Evolutionary conservation across 371 early-diverging fungal genomes (phyloP).

Genomic region (Mucor racemosus): DNA sequence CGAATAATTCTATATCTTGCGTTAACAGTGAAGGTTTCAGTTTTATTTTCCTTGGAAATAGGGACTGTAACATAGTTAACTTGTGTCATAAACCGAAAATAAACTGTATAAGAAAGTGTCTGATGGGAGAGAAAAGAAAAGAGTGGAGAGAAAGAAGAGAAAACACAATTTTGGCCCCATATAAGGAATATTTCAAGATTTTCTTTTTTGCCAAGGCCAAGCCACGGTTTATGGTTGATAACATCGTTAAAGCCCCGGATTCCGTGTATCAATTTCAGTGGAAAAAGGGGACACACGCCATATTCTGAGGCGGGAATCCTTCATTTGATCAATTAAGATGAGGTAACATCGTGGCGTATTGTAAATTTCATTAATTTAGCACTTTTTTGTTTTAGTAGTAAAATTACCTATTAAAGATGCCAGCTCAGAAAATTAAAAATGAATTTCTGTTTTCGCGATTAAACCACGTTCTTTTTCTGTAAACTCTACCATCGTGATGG

Average conservation of each 20-base stretch:
- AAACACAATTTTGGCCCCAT: not conserved
- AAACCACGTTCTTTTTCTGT: not conserved
- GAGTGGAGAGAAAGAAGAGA: not conserved
- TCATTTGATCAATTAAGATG: not conserved
- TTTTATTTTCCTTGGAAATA: constrained; percentile 7
- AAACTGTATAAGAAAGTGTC: not conserved
- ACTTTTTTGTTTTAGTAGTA: not conserved
- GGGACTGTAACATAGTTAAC: constrained; percentile 11
- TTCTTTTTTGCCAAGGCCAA: constrained; percentile 11
- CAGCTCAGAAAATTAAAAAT: not conserved
- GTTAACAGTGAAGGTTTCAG: constrained; percentile 14
- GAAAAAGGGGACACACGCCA: not conserved
- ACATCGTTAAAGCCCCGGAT: not conserved
- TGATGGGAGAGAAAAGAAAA: not conserved
- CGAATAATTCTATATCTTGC: constrained; percentile 10
- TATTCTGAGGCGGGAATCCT: constrained; percentile 8
- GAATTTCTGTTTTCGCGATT: not conserved
- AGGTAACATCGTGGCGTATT: constrained; percentile 4
- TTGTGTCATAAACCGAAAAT: not conserved
- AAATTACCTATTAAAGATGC: no score
- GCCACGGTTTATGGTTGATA: not conserved
- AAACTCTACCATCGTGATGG: not conserved
- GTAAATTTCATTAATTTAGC: not conserved
- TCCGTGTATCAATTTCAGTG: not conserved
- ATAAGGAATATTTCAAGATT: not conserved